Evolutionary conservation across 1,284 basidiomycete species (phyloP).

Genomic region (Ustilago loliicola): DNA sequence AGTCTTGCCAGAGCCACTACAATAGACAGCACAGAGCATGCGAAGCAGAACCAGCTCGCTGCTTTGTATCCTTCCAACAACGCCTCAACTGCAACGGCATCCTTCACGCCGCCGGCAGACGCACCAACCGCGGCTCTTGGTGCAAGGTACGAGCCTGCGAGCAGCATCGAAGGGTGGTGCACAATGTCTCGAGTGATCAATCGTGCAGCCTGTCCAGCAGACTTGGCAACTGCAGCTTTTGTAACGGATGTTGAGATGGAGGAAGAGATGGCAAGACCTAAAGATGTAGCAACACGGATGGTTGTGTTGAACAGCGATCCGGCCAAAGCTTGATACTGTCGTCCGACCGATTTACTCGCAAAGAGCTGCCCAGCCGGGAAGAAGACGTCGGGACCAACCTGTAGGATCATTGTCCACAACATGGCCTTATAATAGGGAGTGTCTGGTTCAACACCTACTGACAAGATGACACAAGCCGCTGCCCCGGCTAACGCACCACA

Average conservation of each 20-base stretch:
- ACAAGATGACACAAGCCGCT: slow-evolving; percentile 75
- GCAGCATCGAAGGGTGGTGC: slow-evolving; percentile 29
- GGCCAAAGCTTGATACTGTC: slow-evolving; percentile 57
- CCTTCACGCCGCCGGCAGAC: not conserved
- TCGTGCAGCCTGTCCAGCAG: slow-evolving; percentile 10
- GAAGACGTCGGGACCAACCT: slow-evolving; percentile 58
- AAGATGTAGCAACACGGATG: slow-evolving; percentile 61
- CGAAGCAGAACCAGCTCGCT: slow-evolving; percentile 59
- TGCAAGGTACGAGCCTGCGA: slow-evolving; percentile 12
- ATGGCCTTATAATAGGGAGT: slow-evolving; percentile 83
- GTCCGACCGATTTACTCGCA: slow-evolving; percentile 51
- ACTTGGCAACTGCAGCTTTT: slow-evolving; percentile 26
- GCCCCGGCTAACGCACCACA: slow-evolving; percentile 74
- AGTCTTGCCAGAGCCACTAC: slow-evolving; percentile 43
- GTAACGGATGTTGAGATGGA: slow-evolving; percentile 58
- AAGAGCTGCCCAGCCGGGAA: slow-evolving; percentile 57
- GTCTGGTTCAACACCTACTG: slow-evolving; percentile 78
- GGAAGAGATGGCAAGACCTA: slow-evolving; percentile 60
- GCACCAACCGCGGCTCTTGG: slow-evolving; percentile 21
- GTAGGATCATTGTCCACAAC: slow-evolving; percentile 81
- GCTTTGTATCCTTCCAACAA: slow-evolving; percentile 57
- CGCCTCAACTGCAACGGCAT: slow-evolving; percentile 15
- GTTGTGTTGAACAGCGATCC: slow-evolving; percentile 65
- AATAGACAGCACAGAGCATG: slow-evolving; percentile 43
- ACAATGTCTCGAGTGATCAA: slow-evolving; percentile 15